Evolutionary conservation across 208 protist species (phyloP).

Genomic region (Sergeia podlipaevii): DNA sequence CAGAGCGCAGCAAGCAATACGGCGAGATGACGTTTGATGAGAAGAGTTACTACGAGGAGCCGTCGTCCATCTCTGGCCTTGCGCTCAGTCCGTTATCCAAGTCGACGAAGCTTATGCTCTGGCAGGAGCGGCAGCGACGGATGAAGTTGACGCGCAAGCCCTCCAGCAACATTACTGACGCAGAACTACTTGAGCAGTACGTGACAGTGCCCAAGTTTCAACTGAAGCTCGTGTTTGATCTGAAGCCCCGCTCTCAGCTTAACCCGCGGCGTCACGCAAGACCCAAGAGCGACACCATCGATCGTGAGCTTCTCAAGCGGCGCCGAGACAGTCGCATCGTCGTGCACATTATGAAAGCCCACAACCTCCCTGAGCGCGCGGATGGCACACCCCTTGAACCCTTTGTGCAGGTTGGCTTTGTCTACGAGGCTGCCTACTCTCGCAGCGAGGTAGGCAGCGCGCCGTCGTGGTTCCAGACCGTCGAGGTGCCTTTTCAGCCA

Average conservation of each 20-base stretch:
- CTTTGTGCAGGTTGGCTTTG: conserved; percentile 73
- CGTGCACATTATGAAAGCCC: conserved; percentile 83
- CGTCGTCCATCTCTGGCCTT: conserved; percentile 40
- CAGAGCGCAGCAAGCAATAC: conserved; percentile 13
- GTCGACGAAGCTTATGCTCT: conserved; percentile 48
- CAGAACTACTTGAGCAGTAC: conserved; percentile 46
- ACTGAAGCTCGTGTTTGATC: conserved; percentile 22
- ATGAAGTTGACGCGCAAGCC: conserved; percentile 28
- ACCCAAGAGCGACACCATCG: conserved; percentile 62
- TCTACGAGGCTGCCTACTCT: conserved; percentile 64
- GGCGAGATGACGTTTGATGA: conserved; percentile 19
- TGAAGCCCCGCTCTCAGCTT: conserved; percentile 60
- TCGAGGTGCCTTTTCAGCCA: conserved; percentile 76
- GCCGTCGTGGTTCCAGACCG: conserved; percentile 78
- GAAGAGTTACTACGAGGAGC: conserved; percentile 28
- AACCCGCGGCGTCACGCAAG: conserved; percentile 69
- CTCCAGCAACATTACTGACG: conserved; percentile 40
- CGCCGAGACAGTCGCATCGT: conserved; percentile 60
- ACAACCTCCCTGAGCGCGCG: conserved; percentile 50
- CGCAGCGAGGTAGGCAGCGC: conserved; percentile 63
- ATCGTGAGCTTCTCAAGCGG: conserved; percentile 48
- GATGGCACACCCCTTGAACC: conserved; percentile 76
- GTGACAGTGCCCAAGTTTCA: conserved; percentile 66
- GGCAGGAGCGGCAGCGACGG: conserved; percentile 57
- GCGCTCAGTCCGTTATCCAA: conserved; percentile 52